Evolutionary conservation across 2,329 filamentous ascomycete genomes (phyloP).

Genomic region (Colletotrichum sp.): DNA sequence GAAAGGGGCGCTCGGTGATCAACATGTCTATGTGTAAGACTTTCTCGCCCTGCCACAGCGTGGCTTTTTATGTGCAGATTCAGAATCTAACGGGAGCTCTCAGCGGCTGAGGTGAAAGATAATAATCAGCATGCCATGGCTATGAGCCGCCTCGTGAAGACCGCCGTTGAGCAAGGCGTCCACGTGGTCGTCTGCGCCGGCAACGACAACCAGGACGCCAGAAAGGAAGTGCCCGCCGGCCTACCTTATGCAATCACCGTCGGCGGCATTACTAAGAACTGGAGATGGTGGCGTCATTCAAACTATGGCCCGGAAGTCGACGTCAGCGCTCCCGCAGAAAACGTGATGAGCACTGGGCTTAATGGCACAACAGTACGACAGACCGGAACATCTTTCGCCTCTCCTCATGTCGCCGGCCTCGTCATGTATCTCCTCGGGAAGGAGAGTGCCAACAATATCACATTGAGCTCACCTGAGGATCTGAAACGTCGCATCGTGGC

Average conservation of each 20-base stretch:
- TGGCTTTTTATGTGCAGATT: neutral
- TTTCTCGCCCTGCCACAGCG: neutral
- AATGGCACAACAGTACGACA: slow-evolving; percentile 44
- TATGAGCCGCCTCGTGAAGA: slow-evolving; percentile 37
- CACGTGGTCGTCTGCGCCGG: slow-evolving; percentile 61
- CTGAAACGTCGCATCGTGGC: slow-evolving; percentile 53
- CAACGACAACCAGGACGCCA: slow-evolving; percentile 44
- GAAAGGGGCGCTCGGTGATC: slow-evolving; percentile 39
- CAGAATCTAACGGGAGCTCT: neutral
- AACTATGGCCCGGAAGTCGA: slow-evolving; percentile 55
- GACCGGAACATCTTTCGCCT: slow-evolving; percentile 42
- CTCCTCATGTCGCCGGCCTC: slow-evolving; percentile 24
- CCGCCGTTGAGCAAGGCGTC: slow-evolving; percentile 50
- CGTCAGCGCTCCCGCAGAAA: slow-evolving; percentile 54
- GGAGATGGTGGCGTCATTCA: slow-evolving; percentile 49
- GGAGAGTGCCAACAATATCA: slow-evolving; percentile 36
- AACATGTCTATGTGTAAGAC: slow-evolving; percentile 46
- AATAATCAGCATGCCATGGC: too few species aligned
- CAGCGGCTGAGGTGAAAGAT: neutral
- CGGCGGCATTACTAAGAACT: slow-evolving; percentile 47
- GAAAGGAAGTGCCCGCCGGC: slow-evolving; percentile 51
- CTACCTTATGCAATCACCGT: slow-evolving; percentile 55
- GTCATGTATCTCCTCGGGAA: slow-evolving; percentile 21
- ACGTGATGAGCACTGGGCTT: slow-evolving; percentile 49
- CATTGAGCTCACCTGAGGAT: slow-evolving; percentile 40